These are phyloP conservation scores for Eremothecium gossypii DNA, from an alignment of 1,139 yeast genomes.

Conservation along the genomic window DNA sequence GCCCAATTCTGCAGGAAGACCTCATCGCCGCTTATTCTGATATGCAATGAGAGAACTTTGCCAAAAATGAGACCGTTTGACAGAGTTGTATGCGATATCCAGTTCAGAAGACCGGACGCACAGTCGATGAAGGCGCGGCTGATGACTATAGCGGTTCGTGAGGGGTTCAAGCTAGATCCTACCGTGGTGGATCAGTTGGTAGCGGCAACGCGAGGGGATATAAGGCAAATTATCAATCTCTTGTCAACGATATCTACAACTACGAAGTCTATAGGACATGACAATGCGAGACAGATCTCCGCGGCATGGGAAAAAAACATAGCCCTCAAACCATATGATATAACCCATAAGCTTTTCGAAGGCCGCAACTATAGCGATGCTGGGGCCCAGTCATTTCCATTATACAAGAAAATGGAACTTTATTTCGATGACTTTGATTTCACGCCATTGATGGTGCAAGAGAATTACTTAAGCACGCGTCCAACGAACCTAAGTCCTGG, in stretches of 20 bases:
- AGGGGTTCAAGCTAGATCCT: constrained; percentile 71
- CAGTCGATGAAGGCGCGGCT: constrained; percentile 71
- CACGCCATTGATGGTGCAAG: constrained; percentile 93
- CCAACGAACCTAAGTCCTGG: constrained; percentile 40
- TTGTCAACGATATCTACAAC: constrained; percentile 76
- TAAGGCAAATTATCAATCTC: constrained; percentile 86
- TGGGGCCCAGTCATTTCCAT: constrained; percentile 40
- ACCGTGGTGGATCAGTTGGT: constrained; percentile 76
- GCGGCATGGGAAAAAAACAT: constrained; percentile 82
- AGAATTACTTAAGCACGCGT: constrained; percentile 65
- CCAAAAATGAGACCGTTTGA: constrained; percentile 98
- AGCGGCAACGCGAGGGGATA: constrained; percentile 79
- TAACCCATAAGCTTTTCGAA: constrained; percentile 60
- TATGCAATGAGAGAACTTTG: constrained; percentile 84
- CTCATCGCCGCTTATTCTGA: constrained; percentile 79
- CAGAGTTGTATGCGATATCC: constrained; percentile 69
- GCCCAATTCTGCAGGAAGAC: constrained; percentile 82
- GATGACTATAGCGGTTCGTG: constrained; percentile 85
- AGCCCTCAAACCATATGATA: constrained; percentile 88
- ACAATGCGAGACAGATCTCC: constrained; percentile 45
- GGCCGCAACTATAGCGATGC: constrained; percentile 49
- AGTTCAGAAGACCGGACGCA: constrained; percentile 84
- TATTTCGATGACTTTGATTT: constrained; percentile 94
- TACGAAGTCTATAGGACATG: constrained; percentile 48
- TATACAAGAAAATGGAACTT: constrained; percentile 78